phyloP scores from a whole-genome alignment of 148 eudicot species.

The Chenopodium quinoa region DNA sequence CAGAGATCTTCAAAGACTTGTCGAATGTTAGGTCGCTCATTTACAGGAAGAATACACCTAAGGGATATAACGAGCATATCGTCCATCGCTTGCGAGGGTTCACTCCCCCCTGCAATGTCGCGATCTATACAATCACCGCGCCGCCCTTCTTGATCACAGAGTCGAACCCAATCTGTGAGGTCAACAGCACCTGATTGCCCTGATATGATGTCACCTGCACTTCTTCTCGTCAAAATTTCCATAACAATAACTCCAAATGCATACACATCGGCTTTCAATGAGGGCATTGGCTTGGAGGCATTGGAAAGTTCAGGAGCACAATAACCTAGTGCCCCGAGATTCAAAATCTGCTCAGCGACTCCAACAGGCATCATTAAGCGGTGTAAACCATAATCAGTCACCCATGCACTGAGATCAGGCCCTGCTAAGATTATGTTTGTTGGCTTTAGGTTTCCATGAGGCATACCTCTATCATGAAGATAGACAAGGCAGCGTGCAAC shows the following conservation, averaged over 20 bases:
- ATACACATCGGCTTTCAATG: conserved; percentile 81
- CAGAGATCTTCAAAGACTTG: conserved; percentile 68
- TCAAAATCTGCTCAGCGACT: conserved; percentile 79
- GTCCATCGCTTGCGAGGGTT: conserved; percentile 70
- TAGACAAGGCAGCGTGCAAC: conserved; percentile 71
- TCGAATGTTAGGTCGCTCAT: conserved; percentile 84
- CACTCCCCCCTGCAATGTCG: conserved; percentile 69
- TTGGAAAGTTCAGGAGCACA: conserved; percentile 82
- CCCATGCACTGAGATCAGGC: conserved; percentile 40
- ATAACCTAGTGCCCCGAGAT: conserved; percentile 90
- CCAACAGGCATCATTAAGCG: conserved; percentile 91
- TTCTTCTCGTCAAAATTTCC: conserved; percentile 88
- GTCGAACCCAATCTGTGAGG: conserved; percentile 91
- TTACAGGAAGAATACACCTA: conserved; percentile 85
- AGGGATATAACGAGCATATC: conserved; percentile 75
- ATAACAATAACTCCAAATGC: conserved; percentile 87
- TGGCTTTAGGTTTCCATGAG: conserved; percentile 93
- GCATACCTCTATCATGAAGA: conserved; percentile 75
- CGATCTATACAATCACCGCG: conserved; percentile 84
- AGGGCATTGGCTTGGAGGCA: conserved; percentile 59
- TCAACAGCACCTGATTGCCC: conserved; percentile 94
- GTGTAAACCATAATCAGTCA: conserved; percentile 81
- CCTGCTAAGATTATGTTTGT: conserved; percentile 65
- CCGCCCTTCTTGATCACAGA: conserved; percentile 84
- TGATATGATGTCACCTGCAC: conserved; percentile 96